Percentiles rank a stretch among this genome's conserved stretches.
These are phyloP conservation scores for Pisolithus marmoratus DNA, from an alignment of 768 basidiomycete species.

Conservation along the genomic window DNA sequence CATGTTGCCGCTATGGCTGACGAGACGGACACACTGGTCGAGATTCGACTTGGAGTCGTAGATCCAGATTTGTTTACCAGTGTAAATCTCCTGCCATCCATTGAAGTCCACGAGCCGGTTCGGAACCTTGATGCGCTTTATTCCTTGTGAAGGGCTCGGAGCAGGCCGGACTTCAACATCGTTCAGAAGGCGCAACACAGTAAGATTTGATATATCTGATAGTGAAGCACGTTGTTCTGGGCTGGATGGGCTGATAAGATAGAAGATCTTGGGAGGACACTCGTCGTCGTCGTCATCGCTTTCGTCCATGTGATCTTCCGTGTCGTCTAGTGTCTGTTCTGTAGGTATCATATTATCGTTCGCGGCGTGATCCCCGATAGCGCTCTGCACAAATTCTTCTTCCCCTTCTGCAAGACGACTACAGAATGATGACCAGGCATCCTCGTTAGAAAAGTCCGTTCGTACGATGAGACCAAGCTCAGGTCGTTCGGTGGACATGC, in stretches of 20 bases:
- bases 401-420: constrained; percentile 48
- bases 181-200: constrained; percentile 59
- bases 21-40: constrained; percentile 64
- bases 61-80: constrained; percentile 66
- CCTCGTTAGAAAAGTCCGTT: constrained; percentile 65
- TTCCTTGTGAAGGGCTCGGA: constrained; percentile 41
- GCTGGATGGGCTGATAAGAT: constrained; percentile 42
- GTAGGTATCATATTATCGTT: constrained; percentile 15
- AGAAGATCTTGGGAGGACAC: constrained; percentile 41
- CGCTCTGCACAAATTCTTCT: constrained; percentile 35
- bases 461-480: constrained; percentile 64
- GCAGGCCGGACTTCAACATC: constrained; percentile 61
- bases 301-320: constrained; percentile 15
- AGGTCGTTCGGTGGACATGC: constrained; percentile 35
- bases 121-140: constrained; percentile 40
- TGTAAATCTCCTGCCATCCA: constrained; percentile 71
- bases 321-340: constrained; percentile 15
- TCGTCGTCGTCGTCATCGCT: constrained; percentile 31
- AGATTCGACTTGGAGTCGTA: constrained; percentile 63
- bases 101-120: constrained; percentile 57
- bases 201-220: constrained; percentile 54
- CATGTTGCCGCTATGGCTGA: constrained; percentile 53
- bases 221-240: constrained; percentile 38
- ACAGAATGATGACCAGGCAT: constrained; percentile 56
- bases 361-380: constrained; percentile 19